phyloP scores from a whole-genome alignment of 768 basidiomycete genomes.

The Termitomyces sp. region DNA sequence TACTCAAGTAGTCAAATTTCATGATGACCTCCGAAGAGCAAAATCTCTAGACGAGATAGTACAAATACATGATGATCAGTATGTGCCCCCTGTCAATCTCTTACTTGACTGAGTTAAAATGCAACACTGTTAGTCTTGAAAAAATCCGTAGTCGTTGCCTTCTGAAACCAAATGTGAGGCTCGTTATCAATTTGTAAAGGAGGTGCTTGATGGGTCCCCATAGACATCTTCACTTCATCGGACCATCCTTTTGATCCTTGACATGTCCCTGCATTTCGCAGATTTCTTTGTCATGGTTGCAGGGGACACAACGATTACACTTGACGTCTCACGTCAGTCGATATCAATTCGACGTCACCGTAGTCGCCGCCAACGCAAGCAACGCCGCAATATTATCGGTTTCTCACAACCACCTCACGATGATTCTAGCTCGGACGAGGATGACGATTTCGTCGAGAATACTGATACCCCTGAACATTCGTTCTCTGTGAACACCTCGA shows the following conservation, averaged over 20 bases:
- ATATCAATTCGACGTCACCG: slow-evolving; percentile 53
- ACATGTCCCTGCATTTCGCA: slow-evolving; percentile 69
- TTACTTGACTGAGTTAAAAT: background rate
- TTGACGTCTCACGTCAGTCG: slow-evolving; percentile 49
- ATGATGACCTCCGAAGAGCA: slow-evolving; percentile 43
- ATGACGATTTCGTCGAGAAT: slow-evolving; percentile 28
- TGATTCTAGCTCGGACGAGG: slow-evolving; percentile 39
- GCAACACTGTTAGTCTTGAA: slow-evolving; percentile 27
- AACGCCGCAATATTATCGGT: slow-evolving; percentile 53
- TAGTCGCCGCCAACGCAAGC: slow-evolving; percentile 51
- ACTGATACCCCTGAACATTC: slow-evolving; percentile 27
- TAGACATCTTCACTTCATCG: slow-evolving; percentile 63
- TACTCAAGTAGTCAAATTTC: slow-evolving; percentile 54
- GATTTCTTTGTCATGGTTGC: slow-evolving; percentile 55
- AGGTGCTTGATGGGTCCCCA: background rate
- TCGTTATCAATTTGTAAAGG: background rate
- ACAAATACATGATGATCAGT: slow-evolving; percentile 64
- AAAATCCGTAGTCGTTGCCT: slow-evolving; percentile 59
- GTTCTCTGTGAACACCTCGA: slow-evolving; percentile 30
- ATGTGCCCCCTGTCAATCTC: slow-evolving; percentile 19
- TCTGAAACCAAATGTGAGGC: slow-evolving; percentile 50
- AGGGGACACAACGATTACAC: slow-evolving; percentile 53
- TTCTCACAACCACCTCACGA: slow-evolving; percentile 39
- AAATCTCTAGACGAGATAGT: slow-evolving; percentile 77
- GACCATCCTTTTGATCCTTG: slow-evolving; percentile 63